These are phyloP conservation scores for Gentiana macrophylla DNA, from an alignment of 257 asterid species.

Conservation along the genomic window DNA sequence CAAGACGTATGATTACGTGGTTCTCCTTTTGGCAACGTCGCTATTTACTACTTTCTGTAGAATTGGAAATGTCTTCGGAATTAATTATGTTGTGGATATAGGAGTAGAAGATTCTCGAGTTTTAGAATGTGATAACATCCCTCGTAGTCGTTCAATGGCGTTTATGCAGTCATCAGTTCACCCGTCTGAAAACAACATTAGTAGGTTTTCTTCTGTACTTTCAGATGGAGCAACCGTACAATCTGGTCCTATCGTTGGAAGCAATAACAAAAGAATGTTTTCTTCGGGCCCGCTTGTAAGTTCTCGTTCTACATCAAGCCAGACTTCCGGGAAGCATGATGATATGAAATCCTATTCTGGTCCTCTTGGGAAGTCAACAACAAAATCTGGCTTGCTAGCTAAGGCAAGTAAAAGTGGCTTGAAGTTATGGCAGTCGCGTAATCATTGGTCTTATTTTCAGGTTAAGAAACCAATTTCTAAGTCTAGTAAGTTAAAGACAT, in stretches of 20 bases:
- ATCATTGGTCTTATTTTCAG: slow-evolving; percentile 26
- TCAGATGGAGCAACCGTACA: slow-evolving; percentile 31
- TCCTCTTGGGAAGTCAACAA: slow-evolving; percentile 40
- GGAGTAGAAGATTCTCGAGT: slow-evolving; percentile 36
- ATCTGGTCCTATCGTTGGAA: slow-evolving; percentile 51
- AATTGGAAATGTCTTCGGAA: slow-evolving; percentile 75
- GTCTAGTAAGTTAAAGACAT: slow-evolving; percentile 17
- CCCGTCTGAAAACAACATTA: slow-evolving; percentile 51
- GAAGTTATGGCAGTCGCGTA: slow-evolving; percentile 53
- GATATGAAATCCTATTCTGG: slow-evolving; percentile 45
- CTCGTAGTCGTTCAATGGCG: slow-evolving; percentile 49
- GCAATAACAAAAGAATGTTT: slow-evolving; percentile 24
- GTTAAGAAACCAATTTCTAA: slow-evolving; percentile 28
- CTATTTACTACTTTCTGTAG: slow-evolving; percentile 55
- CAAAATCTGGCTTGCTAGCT: slow-evolving; percentile 38
- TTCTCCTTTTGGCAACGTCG: slow-evolving; percentile 70
- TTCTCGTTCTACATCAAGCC: slow-evolving; percentile 28
- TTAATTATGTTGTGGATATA: slow-evolving; percentile 27
- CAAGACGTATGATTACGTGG: slow-evolving; percentile 59
- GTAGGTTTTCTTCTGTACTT: slow-evolving; percentile 41
- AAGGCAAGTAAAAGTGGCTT: slow-evolving; percentile 31
- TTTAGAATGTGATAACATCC: slow-evolving; percentile 29
- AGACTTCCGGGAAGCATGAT: slow-evolving; percentile 26
- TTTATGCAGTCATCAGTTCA: slow-evolving; percentile 68
- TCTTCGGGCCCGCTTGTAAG: slow-evolving; percentile 56